Percentiles rank a stretch among this genome's conserved stretches.
Conservation (phyloP, 345 rosid species). For the Lenwebbia sp. region DNA sequence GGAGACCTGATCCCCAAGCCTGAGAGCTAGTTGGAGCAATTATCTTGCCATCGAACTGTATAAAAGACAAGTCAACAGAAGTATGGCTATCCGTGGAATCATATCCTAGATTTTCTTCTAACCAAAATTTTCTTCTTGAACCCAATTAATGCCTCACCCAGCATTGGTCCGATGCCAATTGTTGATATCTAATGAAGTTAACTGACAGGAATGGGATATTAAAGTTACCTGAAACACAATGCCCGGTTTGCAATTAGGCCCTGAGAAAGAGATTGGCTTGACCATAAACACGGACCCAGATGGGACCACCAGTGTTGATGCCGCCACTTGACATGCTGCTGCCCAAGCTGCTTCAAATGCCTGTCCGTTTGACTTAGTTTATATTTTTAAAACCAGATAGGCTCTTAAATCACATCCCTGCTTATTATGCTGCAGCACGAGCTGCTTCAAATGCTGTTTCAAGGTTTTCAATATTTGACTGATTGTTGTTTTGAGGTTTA, state of each 20-base stretch:
- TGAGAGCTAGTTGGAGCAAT: slow-evolving; percentile 58
- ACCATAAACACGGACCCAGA: slow-evolving; percentile 61
- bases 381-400: background rate
- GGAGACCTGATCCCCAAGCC: slow-evolving; percentile 53
- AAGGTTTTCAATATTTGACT: background rate
- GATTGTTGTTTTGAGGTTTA: background rate
- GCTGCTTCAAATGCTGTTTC: slow-evolving; percentile 31
- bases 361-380: slow-evolving; percentile 14
- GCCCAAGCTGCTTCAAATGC: slow-evolving; percentile 74
- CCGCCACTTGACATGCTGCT: slow-evolving; percentile 55
- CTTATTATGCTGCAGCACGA: slow-evolving; percentile 45
- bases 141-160: background rate
- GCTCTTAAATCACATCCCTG: background rate
- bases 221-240: slow-evolving; percentile 58
- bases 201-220: background rate
- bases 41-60: slow-evolving; percentile 78
- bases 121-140: background rate
- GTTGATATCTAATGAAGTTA: background rate
- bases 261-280: slow-evolving; percentile 65
- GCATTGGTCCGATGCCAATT: background rate
- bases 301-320: slow-evolving; percentile 58
- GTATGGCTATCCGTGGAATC: background rate
- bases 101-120: background rate
- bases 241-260: slow-evolving; percentile 40
- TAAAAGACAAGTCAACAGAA: background rate